These are phyloP conservation scores for Sporothrix mexicana DNA, from an alignment of 2,329 filamentous ascomycete genomes.

Conservation along the genomic window DNA sequence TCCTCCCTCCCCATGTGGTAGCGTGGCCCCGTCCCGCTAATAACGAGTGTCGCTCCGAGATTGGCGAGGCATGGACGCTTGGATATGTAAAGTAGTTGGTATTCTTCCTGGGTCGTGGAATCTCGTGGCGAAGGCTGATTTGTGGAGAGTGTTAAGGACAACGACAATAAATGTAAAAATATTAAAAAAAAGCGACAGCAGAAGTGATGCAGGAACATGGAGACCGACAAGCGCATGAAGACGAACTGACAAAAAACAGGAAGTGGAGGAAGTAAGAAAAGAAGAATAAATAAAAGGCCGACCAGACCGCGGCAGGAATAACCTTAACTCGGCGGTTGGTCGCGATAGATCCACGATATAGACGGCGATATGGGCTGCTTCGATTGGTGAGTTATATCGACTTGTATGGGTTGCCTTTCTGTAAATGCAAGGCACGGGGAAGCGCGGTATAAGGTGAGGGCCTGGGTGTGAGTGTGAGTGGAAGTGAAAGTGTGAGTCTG, in stretches of 20 bases:
- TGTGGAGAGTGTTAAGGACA: neutral
- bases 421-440: constrained; percentile 15
- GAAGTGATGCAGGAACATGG: neutral
- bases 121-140: constrained; percentile 17
- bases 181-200: too few relatives aligned
- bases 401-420: neutral
- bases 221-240: neutral
- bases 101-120: constrained; percentile 20
- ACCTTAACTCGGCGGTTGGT: constrained; percentile 4
- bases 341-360: neutral
- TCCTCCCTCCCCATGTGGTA: constrained; percentile 12
- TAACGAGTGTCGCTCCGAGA: neutral
- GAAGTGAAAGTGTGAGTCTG: too few relatives aligned
- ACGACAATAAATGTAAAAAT: too few relatives aligned
- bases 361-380: constrained; percentile 12
- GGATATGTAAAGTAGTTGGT: neutral
- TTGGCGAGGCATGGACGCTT: constrained; percentile 21
- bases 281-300: neutral
- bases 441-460: neutral
- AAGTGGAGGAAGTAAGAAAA: neutral
- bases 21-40: constrained; percentile 2
- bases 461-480: too few relatives aligned
- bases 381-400: neutral
- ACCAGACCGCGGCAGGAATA: neutral
- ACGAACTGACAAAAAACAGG: neutral